Evolutionary conservation across 768 basidiomycete species (phyloP), one percentile per base, ranked within the genome.

Genomic region (Russula griseocarnosa): DNA sequence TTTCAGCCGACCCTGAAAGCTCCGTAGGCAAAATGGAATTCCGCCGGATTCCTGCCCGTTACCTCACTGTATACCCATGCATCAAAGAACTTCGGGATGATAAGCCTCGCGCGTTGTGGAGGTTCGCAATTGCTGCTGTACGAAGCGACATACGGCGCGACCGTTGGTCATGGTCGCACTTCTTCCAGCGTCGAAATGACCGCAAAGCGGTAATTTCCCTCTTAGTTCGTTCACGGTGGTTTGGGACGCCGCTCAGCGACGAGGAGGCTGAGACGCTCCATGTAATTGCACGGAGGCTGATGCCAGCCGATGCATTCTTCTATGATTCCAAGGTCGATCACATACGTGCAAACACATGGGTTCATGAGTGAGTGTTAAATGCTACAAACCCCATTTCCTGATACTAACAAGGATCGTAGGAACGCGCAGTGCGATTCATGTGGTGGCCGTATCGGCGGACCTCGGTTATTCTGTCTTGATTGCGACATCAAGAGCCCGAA

Each of bases 391-490:
- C 13, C 42, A 6, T 11, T 52, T 46, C 14, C 0, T 2, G 20
- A 32, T 10, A 26, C 58, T 63, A 8, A 38, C 11, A 34, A 40
- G 20, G 28, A 36, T 5, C 20, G 11, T 49, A 70, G 67, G 49
- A 67, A 68, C 24, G 62, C 51, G 14, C 4, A 5, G 2, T 75
- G 74, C 56, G 74, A 72, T 52, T 64, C 47, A 13, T 76, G 76
- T 52, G 55, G 60, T 14, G 70, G 71, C 0, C 32, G 8, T 20
- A 71, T 74, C 3, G 73, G 69, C 11, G 74, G 74, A 1, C 54
- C 71, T 9, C 71, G 74, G 7, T 60, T 75, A 22, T 68, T 71
- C 44, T 76, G 76, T 42, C 65, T 76, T n/a, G 69, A 73, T 51
- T 76, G 76, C 42, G 67, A 69, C 50, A 56, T 64, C 8, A 54